Conservation (phyloP, 23 red algal species). For the Agarophyton chilense region DNA sequence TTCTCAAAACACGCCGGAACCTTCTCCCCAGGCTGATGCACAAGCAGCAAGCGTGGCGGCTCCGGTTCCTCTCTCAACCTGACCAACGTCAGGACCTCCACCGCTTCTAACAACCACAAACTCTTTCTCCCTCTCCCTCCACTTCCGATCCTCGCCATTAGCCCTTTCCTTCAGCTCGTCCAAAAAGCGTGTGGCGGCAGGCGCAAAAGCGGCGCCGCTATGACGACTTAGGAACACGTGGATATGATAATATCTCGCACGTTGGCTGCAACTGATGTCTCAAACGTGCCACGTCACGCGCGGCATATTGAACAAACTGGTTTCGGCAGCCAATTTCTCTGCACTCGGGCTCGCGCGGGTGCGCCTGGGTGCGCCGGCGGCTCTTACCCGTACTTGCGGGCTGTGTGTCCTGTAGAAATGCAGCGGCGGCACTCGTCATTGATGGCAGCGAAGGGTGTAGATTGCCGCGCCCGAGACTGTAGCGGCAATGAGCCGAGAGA, state of each 20-base stretch:
- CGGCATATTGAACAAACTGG: constrained; percentile 33
- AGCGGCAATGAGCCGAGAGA: no score
- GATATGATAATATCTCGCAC: not conserved
- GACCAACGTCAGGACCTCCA: constrained; percentile 24
- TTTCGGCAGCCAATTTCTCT: not conserved
- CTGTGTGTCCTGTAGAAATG: no score
- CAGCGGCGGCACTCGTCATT: no score
- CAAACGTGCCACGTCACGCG: not conserved
- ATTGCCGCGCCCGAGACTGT: no score
- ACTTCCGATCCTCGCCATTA: not conserved
- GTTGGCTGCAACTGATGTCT: not conserved
- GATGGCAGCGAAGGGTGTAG: no score
- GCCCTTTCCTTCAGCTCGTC: not conserved
- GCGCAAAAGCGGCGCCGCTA: not conserved
- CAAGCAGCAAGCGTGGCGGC: not conserved
- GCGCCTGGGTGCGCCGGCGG: no score
- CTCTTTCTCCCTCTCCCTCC: no score
- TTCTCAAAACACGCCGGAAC: no score
- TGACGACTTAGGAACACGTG: constrained; percentile 6
- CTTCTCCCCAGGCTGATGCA: no score
- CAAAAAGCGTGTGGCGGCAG: constrained; percentile 3
- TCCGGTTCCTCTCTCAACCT: not conserved
- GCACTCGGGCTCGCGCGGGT: not conserved
- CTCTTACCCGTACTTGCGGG: no score
- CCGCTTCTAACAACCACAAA: constrained; percentile 12